Conservation (phyloP, 2,329 filamentous ascomycete species). For the Fusarium robinianum region DNA sequence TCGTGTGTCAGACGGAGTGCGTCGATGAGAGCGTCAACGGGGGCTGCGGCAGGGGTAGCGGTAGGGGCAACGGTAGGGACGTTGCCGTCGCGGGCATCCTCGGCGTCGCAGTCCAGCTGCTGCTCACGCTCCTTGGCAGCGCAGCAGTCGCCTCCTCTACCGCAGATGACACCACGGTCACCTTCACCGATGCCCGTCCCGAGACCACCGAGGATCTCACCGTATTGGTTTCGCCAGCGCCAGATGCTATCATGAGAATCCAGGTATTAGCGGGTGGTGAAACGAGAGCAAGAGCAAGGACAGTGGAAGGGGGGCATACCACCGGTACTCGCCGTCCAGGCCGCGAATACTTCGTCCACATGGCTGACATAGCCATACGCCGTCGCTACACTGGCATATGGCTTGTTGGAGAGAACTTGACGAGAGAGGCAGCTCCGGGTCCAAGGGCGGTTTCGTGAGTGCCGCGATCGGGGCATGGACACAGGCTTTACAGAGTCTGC, state of each 20-base stretch:
- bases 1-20: conserved; percentile 39
- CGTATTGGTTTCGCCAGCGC: conserved; percentile 88
- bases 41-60: conserved; percentile 25
- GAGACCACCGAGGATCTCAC: conserved; percentile 76
- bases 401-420: conserved; percentile 60
- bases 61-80: conserved; percentile 20
- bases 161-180: conserved; percentile 85
- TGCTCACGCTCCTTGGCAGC: conserved; percentile 77
- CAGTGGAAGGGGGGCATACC: conserved; percentile 51
- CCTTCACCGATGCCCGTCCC: conserved; percentile 89
- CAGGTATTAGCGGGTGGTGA: conserved; percentile 15
- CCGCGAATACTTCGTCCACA: conserved; percentile 74
- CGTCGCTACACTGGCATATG: conserved; percentile 58
- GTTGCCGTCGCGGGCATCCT: conserved; percentile 62
- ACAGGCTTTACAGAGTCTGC: conserved; percentile 79
- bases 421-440: conserved; percentile 53
- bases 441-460: conserved; percentile 52
- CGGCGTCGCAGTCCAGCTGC: conserved; percentile 84
- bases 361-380: conserved; percentile 83
- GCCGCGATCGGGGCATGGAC: conserved; percentile 68
- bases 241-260: conserved; percentile 65
- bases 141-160: conserved; percentile 76
- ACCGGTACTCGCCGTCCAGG: conserved; percentile 62
- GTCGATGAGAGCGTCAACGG: conserved; percentile 37
- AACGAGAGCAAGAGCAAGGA: no score